Percentiles rank a stretch among this genome's conserved stretches.
phyloP scores from a whole-genome alignment of 768 basidiomycete species.

The Mycena floridula region DNA sequence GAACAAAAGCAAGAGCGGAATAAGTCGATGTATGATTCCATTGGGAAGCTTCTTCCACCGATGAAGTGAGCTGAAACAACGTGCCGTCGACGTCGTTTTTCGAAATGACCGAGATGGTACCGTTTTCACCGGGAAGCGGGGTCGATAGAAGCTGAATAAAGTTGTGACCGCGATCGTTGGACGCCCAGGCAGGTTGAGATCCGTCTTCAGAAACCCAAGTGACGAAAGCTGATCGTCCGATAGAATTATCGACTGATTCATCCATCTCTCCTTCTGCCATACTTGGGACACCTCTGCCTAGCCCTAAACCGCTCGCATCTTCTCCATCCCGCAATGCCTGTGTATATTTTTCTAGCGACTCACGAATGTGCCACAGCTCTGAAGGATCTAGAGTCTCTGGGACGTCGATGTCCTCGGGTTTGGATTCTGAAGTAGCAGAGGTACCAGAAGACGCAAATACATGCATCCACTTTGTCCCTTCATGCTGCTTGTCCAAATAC shows the following conservation, averaged over 20 bases:
- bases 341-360: conserved; percentile 85
- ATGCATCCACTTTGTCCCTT: conserved; percentile 80
- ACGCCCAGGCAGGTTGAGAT: conserved; percentile 35
- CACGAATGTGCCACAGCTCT: conserved; percentile 72
- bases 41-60: conserved; percentile 20
- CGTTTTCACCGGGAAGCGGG: conserved; percentile 52
- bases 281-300: conserved; percentile 68
- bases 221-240: conserved; percentile 58
- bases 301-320: conserved; percentile 56
- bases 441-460: conserved; percentile 59
- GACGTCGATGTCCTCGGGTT: conserved; percentile 56
- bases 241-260: conserved; percentile 75
- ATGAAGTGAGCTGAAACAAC: conserved; percentile 43
- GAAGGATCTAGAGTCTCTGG: conserved; percentile 86
- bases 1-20: conserved; percentile 87
- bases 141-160: conserved; percentile 60
- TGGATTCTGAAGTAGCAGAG: conserved; percentile 17
- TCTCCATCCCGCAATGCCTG: conserved; percentile 48
- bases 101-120: conserved; percentile 42
- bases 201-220: conserved; percentile 64
- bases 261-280: conserved; percentile 88
- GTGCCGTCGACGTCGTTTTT: conserved; percentile 74
- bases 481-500: conserved; percentile 82
- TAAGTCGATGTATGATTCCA: conserved; percentile 84
- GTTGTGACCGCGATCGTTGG: conserved; percentile 20